These are phyloP conservation scores for Singerocomus rubriflavus DNA, from an alignment of 1,284 basidiomycete genomes.

Conservation along the genomic window DNA sequence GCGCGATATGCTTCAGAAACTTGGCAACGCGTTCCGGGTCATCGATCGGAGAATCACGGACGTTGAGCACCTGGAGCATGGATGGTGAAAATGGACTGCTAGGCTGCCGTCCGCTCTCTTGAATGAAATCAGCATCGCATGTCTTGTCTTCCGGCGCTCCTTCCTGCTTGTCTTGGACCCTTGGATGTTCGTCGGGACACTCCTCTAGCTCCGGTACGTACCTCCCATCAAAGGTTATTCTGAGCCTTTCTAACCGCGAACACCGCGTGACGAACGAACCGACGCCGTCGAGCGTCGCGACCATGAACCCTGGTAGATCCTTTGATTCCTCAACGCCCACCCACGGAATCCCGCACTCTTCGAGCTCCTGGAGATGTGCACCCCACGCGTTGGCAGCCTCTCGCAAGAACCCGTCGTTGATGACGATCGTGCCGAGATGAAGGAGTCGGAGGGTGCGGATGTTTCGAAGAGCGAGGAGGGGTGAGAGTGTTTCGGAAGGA, in stretches of 20 bases:
- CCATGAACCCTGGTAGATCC: slow-evolving; percentile 9
- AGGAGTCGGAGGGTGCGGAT: slow-evolving; percentile 21
- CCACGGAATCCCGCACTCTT: slow-evolving; percentile 31
- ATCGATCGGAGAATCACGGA: slow-evolving; percentile 29
- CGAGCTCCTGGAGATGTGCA: slow-evolving; percentile 24
- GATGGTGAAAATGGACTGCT: slow-evolving; percentile 1
- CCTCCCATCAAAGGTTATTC: slow-evolving; percentile 27
- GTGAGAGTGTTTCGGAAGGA: slow-evolving; percentile 19
- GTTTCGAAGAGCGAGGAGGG: slow-evolving; percentile 22
- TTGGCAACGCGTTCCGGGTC: slow-evolving; percentile 26
- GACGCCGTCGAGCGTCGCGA: slow-evolving; percentile 25
- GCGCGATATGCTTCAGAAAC: slow-evolving; percentile 27
- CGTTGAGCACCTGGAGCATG: slow-evolving; percentile 25
- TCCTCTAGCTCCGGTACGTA: background rate
- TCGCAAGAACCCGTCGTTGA: slow-evolving; percentile 27
- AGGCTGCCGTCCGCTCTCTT: background rate
- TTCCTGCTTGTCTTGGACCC: background rate
- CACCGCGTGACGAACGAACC: slow-evolving; percentile 22
- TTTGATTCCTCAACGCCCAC: slow-evolving; percentile 18
- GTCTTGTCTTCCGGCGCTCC: background rate
- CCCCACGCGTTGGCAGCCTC: slow-evolving; percentile 29
- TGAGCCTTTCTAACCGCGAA: slow-evolving; percentile 15
- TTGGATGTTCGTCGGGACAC: background rate
- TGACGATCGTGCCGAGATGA: slow-evolving; percentile 28
- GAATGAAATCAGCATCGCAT: background rate